Percentiles rank a stretch among this genome's conserved stretches.
phyloP scores from a whole-genome alignment of 257 asterid genomes.

The Solanum neorickii region DNA sequence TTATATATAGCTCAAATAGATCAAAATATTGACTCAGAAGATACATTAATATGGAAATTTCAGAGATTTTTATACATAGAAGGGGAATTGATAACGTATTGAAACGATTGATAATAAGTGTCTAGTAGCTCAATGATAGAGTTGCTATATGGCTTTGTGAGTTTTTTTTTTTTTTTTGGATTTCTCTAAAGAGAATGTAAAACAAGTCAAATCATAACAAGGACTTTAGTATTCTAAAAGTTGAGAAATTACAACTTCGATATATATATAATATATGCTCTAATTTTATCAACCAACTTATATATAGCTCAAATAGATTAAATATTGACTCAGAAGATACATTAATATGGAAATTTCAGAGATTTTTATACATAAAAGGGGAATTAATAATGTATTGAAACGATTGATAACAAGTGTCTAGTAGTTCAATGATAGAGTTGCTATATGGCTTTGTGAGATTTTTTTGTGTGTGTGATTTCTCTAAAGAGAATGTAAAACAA shows the following conservation, averaged over 20 bases:
- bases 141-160: not conserved
- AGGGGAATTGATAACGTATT: too few relatives aligned
- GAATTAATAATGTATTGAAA: not conserved
- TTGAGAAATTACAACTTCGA: not conserved
- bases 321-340: too few relatives aligned
- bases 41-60: too few relatives aligned
- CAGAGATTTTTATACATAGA: too few relatives aligned
- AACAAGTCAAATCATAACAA: not conserved
- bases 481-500: not conserved
- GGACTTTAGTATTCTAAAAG: not conserved
- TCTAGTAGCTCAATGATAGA: not conserved
- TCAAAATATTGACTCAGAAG: too few relatives aligned
- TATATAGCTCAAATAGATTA: too few relatives aligned
- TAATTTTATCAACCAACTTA: not conserved
- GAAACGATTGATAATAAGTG: not conserved
- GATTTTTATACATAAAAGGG: too few relatives aligned
- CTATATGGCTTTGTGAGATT: not conserved
- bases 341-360: too few relatives aligned
- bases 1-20: too few relatives aligned
- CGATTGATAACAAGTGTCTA: not conserved
- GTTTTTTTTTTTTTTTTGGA: accelerated
- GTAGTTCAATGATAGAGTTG: not conserved
- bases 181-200: not conserved
- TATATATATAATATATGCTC: not conserved
- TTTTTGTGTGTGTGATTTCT: not conserved